Evolutionary conservation across 371 early-diverging fungal genomes (phyloP).

Genomic region (Mucor mucedo): DNA sequence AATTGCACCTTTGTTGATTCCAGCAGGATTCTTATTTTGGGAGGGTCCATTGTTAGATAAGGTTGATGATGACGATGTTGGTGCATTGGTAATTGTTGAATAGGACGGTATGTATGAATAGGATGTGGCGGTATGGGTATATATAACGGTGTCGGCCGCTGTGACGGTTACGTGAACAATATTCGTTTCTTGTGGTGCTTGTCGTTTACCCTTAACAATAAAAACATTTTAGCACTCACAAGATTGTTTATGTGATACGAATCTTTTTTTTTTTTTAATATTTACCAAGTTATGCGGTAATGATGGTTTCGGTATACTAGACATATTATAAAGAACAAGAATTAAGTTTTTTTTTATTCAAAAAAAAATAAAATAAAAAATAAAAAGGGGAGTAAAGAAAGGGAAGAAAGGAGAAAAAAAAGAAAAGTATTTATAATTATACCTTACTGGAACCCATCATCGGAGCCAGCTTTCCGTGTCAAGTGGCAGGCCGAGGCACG

Average conservation of each 20-base stretch:
- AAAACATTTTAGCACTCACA: no score
- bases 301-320: no score
- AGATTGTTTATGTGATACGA: no score
- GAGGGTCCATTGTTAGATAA: neutral
- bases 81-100: conserved; percentile 6
- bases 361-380: neutral
- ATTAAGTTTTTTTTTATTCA: no score
- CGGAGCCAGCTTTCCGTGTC: neutral
- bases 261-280: no score
- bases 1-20: conserved; percentile 17
- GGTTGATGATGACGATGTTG: conserved; percentile 1
- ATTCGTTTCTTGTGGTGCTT: neutral
- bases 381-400: neutral
- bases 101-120: conserved; percentile 29
- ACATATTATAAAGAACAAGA: no score
- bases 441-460: no score
- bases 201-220: neutral
- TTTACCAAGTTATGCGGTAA: no score
- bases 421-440: neutral
- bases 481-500: no score
- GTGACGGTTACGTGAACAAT: conserved; percentile 31
- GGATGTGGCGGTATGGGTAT: conserved; percentile 34
- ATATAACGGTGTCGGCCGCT: conserved; percentile 26
- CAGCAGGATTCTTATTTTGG: neutral
- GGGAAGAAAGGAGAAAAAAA: neutral